Conservation (phyloP, 139 green algal genomes). For the Volvox reticuliferus region DNA sequence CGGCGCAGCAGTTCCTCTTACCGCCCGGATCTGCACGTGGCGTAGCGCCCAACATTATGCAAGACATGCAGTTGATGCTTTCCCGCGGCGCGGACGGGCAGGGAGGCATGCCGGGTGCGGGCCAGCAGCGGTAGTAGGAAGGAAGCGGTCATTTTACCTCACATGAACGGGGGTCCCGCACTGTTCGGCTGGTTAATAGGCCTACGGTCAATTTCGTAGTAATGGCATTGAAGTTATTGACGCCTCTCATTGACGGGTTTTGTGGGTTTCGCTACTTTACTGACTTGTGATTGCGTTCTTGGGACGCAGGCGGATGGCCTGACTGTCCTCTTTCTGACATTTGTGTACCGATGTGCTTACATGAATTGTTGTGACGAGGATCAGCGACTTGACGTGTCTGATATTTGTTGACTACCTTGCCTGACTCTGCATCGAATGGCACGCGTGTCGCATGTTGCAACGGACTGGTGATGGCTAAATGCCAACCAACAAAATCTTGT, state of each 20-base stretch:
- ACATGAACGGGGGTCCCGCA: background rate
- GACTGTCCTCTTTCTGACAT: background rate
- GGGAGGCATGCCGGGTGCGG: slow-evolving; percentile 22
- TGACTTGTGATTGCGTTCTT: background rate
- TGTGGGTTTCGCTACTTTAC: too few species aligned
- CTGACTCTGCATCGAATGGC: too few species aligned
- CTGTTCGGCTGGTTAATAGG: background rate
- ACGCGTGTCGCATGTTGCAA: too few species aligned
- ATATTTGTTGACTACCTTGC: background rate
- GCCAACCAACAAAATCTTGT: too few species aligned
- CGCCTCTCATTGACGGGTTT: too few species aligned
- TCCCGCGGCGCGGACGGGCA: slow-evolving; percentile 20
- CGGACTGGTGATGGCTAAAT: too few species aligned
- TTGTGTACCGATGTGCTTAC: background rate
- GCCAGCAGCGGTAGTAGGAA: slow-evolving; percentile 40
- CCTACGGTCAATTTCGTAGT: background rate
- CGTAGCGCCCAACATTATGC: background rate
- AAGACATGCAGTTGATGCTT: slow-evolving; percentile 35
- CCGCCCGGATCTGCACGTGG: background rate
- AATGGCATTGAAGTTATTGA: background rate
- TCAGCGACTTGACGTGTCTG: background rate
- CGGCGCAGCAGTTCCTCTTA: slow-evolving; percentile 30
- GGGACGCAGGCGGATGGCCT: background rate
- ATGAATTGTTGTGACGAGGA: background rate
- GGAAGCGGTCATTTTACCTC: background rate